Base-by-base conservation (phyloP, 208 protist species). In the Trypanosoma platydactyli region DNA sequence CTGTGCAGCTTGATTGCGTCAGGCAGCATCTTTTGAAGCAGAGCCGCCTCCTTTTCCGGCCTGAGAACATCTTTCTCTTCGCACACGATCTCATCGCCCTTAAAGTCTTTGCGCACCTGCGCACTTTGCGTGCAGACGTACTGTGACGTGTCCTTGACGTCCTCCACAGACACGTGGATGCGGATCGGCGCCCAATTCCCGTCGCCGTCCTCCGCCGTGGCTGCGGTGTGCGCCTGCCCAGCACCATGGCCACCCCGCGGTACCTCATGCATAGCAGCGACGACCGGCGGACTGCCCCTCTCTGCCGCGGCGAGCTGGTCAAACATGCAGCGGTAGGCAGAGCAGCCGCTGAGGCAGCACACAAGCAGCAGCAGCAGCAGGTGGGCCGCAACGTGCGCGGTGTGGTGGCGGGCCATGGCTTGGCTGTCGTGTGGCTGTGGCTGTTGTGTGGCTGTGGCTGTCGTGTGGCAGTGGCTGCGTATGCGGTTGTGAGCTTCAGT, bases 1-100 rank as follows among this genome's bases (percentile, higher is more conserved):
- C 12, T 7, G 74, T 88, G 80, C 71, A 83, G 64, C 56, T 76
- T 45, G 0, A 88, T 41, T 7, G 83, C 83, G 1, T 27, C 25
- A 9, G 82, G 78, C 12, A 92, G 41, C 20, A 89, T 60, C 15
- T 49, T 45, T 3, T 78, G 35, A 48, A 58, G 50, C 20, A 91
- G 56, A 0, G 48, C 44, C 0, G 15, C 4, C 45, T 67, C 70
- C 48, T 78, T 80, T 9, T 38, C 54, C 0, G 29, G 48, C 0
- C 73, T 85, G 16, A 91, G 71, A 25, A 91, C 38, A 59, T 80
- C 64, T 4, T 50, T 38, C 11, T 20, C 18, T 25, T 33, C 45
- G 62, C 83, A 89, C 2, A 18, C 52, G 2, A 61, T 30, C 6
- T 24, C 57, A 40, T 20, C 40, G 22, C 75, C 79, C 0, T 18